phyloP scores from a whole-genome alignment of 768 basidiomycete genomes.

The Dioszegia hungarica region DNA sequence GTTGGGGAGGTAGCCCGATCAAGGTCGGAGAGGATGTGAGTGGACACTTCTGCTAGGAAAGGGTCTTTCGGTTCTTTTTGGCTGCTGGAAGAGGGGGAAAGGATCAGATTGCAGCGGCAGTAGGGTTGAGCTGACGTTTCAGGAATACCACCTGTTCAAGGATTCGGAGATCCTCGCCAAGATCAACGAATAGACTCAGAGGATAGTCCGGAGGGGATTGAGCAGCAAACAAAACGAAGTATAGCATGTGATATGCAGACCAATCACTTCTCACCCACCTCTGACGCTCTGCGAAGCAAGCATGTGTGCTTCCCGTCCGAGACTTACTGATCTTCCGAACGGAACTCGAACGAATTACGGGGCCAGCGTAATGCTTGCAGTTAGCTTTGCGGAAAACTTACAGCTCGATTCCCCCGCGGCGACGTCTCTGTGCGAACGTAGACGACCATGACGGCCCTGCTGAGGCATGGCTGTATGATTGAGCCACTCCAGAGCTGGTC shows the following conservation, averaged over 20 bases:
- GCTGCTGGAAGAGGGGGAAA: not conserved
- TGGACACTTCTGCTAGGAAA: constrained; percentile 15
- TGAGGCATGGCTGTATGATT: too few species aligned
- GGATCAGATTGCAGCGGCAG: not conserved
- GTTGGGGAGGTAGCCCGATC: constrained; percentile 93
- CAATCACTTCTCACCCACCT: not conserved
- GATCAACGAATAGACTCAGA: constrained; percentile 68
- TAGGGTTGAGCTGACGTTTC: constrained; percentile 1
- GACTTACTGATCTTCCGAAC: too few species aligned
- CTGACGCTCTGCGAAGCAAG: too few species aligned
- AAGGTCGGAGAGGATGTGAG: constrained; percentile 94
- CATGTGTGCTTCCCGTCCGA: too few species aligned
- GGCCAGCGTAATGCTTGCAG: too few species aligned
- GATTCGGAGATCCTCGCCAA: constrained; percentile 94
- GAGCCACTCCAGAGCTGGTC: too few species aligned
- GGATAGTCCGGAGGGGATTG: not conserved
- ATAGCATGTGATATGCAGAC: not conserved
- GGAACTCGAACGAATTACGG: too few species aligned
- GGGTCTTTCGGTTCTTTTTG: not conserved
- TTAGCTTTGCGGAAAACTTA: too few species aligned
- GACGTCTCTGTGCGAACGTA: too few species aligned
- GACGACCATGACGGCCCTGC: too few species aligned
- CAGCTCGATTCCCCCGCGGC: too few species aligned
- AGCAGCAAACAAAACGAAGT: not conserved
- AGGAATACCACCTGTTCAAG: constrained; percentile 95